These are phyloP conservation scores for Pseudofabraea citricarpa DNA, from an alignment of 2,329 filamentous ascomycete genomes.

Conservation along the genomic window DNA sequence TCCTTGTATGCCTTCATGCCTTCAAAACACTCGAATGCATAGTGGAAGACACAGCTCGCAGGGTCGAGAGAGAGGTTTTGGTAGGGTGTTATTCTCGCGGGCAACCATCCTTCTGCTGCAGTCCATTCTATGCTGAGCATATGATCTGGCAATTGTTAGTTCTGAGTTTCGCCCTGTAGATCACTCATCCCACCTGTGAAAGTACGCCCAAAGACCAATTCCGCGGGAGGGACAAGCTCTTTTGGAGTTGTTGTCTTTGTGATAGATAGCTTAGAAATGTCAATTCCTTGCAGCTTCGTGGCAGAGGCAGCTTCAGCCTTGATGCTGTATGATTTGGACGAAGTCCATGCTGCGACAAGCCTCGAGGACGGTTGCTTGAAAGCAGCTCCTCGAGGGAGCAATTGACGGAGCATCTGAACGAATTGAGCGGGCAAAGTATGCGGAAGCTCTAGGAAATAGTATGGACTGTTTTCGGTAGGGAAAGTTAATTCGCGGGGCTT, in stretches of 20 bases:
- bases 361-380: conserved; percentile 28
- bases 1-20: conserved; percentile 99
- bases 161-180: too few species aligned
- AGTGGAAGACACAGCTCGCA: conserved; percentile 96
- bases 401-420: conserved; percentile 41
- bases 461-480: not conserved
- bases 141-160: conserved; percentile 60
- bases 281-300: conserved; percentile 59
- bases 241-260: conserved; percentile 74
- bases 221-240: conserved; percentile 65
- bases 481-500: too few species aligned
- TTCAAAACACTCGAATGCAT: conserved; percentile 97
- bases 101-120: conserved; percentile 65
- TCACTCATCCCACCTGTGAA: conserved; percentile 86
- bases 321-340: conserved; percentile 45
- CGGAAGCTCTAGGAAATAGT: not conserved
- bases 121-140: conserved; percentile 97
- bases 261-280: conserved; percentile 71
- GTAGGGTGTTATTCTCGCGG: conserved; percentile 83
- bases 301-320: conserved; percentile 27
- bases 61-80: conserved; percentile 96
- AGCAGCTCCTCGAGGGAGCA: conserved; percentile 36
- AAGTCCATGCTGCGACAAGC: conserved; percentile 28
- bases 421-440: conserved; percentile 2
- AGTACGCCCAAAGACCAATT: conserved; percentile 82